Evolutionary conservation across 805 yeast species (phyloP).

Genomic region (Naumovozyma castellii): DNA sequence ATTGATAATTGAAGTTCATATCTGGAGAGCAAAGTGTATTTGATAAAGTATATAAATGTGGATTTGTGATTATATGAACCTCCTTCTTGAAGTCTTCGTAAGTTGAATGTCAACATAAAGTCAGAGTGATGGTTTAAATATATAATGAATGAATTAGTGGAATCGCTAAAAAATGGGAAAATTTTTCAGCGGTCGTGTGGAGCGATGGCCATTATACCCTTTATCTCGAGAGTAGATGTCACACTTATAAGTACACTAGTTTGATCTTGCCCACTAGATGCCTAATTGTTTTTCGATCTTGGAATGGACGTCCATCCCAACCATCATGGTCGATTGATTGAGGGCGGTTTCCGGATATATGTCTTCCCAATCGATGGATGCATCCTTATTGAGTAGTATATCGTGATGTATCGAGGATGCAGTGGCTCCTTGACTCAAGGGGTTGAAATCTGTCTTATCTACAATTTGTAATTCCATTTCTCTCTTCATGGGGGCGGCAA

Average conservation of each 20-base stretch:
- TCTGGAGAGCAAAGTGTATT: too few relatives aligned
- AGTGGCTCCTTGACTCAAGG: constrained; percentile 40
- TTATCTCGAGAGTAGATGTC: too few relatives aligned
- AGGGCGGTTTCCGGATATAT: constrained; percentile 46
- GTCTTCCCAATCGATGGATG: constrained; percentile 87
- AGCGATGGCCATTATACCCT: too few relatives aligned
- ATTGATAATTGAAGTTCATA: not conserved
- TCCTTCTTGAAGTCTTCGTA: too few relatives aligned
- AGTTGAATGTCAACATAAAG: not conserved
- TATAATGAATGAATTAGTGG: too few relatives aligned
- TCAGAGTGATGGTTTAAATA: not conserved
- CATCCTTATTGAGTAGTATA: constrained; percentile 68
- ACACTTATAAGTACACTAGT: not conserved
- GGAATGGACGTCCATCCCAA: constrained; percentile 50
- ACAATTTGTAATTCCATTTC: constrained; percentile 81
- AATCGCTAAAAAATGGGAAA: too few relatives aligned
- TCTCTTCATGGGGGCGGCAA: constrained; percentile 88
- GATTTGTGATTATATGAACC: too few relatives aligned
- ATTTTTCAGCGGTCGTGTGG: not conserved
- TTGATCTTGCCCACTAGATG: constrained; percentile 26
- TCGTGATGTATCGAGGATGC: constrained; percentile 51
- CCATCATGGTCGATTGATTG: constrained; percentile 32
- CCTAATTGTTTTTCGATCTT: constrained; percentile 63
- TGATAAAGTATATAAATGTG: too few relatives aligned
- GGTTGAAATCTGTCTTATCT: constrained; percentile 58